phyloP scores from a whole-genome alignment of 208 protist species.

The Trichomonas tenax region DNA sequence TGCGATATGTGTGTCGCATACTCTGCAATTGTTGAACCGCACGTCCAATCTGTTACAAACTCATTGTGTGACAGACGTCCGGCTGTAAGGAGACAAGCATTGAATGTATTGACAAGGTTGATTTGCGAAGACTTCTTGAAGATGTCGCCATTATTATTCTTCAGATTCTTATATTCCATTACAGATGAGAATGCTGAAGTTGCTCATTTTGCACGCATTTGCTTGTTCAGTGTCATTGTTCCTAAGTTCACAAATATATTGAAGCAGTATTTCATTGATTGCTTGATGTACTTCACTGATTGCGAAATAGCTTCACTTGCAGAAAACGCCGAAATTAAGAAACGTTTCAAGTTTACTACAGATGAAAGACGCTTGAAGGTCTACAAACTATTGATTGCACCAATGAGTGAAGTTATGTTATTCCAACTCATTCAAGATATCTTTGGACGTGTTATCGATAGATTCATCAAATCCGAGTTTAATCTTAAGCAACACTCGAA shows the following conservation, averaged over 20 bases:
- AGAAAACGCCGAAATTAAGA: background rate
- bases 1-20: background rate
- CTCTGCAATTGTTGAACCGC: conserved; percentile 9
- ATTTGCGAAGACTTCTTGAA: background rate
- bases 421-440: background rate
- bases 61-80: background rate
- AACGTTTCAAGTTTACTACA: background rate
- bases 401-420: background rate
- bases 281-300: background rate
- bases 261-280: background rate
- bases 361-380: background rate
- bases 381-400: background rate
- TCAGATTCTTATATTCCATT: background rate
- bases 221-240: background rate
- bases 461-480: background rate
- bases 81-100: background rate
- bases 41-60: background rate
- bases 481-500: background rate
- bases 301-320: background rate
- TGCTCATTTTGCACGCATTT: background rate
- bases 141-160: background rate
- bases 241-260: background rate
- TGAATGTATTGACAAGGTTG: background rate
- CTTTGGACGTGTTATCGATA: background rate
- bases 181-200: background rate